Conservation (phyloP, 441 rosid species). For the Eruca vesicaria region DNA sequence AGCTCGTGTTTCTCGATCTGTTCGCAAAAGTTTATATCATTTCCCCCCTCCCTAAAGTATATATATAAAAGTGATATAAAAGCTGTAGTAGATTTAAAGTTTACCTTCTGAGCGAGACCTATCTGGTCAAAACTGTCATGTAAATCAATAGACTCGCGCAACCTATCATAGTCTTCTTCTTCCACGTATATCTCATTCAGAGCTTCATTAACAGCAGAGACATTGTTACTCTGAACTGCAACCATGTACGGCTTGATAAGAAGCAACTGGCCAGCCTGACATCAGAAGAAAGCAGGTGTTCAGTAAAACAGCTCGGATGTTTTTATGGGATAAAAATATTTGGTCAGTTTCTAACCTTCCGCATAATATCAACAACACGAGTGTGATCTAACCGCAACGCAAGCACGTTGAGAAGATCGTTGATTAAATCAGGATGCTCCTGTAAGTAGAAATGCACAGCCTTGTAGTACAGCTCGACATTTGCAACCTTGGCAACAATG, state of each 20-base stretch:
- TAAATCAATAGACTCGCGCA: conserved; percentile 89
- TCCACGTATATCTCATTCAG: conserved; percentile 87
- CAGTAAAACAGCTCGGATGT: neutral
- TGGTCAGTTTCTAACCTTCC: conserved; percentile 64
- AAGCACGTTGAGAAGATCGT: conserved; percentile 91
- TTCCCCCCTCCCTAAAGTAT: neutral
- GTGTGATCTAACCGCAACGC: conserved; percentile 96
- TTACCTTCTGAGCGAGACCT: conserved; percentile 87
- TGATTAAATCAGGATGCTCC: conserved; percentile 97
- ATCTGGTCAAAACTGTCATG: conserved; percentile 90
- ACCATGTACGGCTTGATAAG: conserved; percentile 99
- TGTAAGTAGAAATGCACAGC: conserved; percentile 99
- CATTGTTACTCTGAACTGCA: conserved; percentile 96
- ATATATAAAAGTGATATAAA: neutral
- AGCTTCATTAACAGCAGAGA: conserved; percentile 95
- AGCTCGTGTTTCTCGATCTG: conserved; percentile 99
- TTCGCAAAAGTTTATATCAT: neutral
- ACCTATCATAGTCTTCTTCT: conserved; percentile 95
- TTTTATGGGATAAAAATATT: conserved; percentile 28
- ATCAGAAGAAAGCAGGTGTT: conserved; percentile 12
- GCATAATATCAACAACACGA: conserved; percentile 98
- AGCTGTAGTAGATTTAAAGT: conserved; percentile 1
- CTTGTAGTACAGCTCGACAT: conserved; percentile 95
- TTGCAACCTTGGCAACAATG: conserved; percentile 88
- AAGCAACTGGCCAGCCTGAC: conserved; percentile 95